Percentiles rank a stretch among this genome's conserved stretches.
Evolutionary conservation across 2,329 filamentous ascomycete species (phyloP).

Genomic region (Penicillium sp.): DNA sequence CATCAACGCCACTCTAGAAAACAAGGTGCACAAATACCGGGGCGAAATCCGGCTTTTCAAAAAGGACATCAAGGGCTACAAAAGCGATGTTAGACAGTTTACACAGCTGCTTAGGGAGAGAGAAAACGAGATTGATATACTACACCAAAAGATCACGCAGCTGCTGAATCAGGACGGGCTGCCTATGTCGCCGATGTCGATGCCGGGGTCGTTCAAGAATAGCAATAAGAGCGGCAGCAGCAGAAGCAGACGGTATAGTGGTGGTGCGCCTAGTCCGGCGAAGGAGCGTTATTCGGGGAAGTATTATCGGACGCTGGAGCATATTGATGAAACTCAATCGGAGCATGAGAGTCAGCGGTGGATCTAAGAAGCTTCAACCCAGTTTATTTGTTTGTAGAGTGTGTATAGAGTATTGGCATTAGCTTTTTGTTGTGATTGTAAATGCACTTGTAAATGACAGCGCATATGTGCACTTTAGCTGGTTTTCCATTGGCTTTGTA

Average conservation of each 20-base stretch:
- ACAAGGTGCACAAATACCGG: conserved; percentile 37
- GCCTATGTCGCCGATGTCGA: neutral
- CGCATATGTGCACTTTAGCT: no score
- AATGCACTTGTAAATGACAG: neutral
- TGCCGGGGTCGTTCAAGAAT: neutral
- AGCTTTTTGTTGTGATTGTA: neutral
- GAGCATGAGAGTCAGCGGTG: neutral
- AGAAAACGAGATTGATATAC: conserved; percentile 24
- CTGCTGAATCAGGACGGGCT: conserved; percentile 14
- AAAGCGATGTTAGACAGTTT: conserved; percentile 30
- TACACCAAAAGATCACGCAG: conserved; percentile 23
- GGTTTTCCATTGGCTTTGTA: no score
- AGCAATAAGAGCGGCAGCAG: neutral
- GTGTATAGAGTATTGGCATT: neutral
- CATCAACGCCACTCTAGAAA: conserved; percentile 22
- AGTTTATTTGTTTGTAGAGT: neutral
- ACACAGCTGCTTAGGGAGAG: conserved; percentile 19
- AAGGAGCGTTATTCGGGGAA: neutral
- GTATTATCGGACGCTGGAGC: neutral
- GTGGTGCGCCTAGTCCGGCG: neutral
- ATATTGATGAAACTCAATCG: neutral
- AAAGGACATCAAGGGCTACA: conserved; percentile 46
- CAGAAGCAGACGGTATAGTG: neutral
- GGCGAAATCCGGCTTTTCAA: conserved; percentile 49
- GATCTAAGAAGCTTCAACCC: no score